Evolutionary conservation across 139 green algal species (phyloP).

Genomic region (Prasinococcaceae sp.): DNA sequence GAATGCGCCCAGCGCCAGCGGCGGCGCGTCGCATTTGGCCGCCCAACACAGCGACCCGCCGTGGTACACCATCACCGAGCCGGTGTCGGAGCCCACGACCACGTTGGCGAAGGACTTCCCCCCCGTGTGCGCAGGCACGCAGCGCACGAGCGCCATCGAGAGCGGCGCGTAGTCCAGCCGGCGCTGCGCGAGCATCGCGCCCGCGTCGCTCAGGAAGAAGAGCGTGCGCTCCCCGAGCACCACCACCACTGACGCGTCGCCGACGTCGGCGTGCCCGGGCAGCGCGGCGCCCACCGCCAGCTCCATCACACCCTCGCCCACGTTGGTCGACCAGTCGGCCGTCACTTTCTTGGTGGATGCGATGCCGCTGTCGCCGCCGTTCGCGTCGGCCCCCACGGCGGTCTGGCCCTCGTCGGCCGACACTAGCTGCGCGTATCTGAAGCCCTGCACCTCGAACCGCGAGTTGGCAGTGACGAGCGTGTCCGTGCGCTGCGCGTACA

Average conservation of each 20-base stretch:
- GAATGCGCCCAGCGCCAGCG: conserved; percentile 32
- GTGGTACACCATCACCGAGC: conserved; percentile 38
- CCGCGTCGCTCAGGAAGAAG: conserved; percentile 25
- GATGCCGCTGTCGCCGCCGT: neutral
- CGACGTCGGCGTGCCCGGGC: neutral
- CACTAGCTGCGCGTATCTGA: neutral
- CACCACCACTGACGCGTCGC: conserved; percentile 27
- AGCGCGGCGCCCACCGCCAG: conserved; percentile 18
- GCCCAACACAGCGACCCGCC: conserved; percentile 32
- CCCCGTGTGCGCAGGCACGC: neutral
- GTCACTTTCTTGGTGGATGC: conserved; percentile 8
- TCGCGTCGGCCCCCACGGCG: neutral
- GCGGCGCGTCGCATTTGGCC: conserved; percentile 28
- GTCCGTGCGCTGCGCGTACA: conserved; percentile 26
- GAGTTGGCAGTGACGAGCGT: conserved; percentile 37
- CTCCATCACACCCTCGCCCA: conserved; percentile 40
- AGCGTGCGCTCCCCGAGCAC: conserved; percentile 41
- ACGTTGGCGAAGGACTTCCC: no score
- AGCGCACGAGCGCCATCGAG: no score
- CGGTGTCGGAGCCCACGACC: conserved; percentile 39
- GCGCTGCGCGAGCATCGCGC: conserved; percentile 29
- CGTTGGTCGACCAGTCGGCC: conserved; percentile 33
- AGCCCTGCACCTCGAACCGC: conserved; percentile 31
- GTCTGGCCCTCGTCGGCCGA: neutral
- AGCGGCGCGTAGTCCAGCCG: conserved; percentile 35